Conservation (phyloP, 1,139 yeast genomes). For the Nakaseomyces uthaithaninus region DNA sequence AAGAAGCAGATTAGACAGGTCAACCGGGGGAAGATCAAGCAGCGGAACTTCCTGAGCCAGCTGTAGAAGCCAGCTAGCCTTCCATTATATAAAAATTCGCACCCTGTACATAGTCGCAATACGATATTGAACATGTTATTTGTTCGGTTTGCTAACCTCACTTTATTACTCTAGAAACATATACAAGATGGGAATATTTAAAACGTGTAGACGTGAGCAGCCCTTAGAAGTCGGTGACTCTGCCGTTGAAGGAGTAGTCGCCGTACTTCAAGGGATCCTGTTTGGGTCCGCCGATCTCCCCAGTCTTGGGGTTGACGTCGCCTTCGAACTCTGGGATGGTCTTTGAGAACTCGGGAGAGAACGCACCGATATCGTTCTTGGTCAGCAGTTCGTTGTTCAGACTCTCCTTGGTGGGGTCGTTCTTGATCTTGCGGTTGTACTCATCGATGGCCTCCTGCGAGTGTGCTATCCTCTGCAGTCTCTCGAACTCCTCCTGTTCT, state of each 20-base stretch:
- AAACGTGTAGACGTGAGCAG: too few relatives aligned
- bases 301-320: slow-evolving; percentile 83
- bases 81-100: too few relatives aligned
- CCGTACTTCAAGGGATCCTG: slow-evolving; percentile 92
- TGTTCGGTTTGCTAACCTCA: too few relatives aligned
- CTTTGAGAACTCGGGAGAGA: slow-evolving; percentile 62
- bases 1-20: slow-evolving; percentile 58
- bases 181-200: too few relatives aligned
- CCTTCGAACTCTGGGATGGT: slow-evolving; percentile 96
- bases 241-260: slow-evolving; percentile 92
- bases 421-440: slow-evolving; percentile 47
- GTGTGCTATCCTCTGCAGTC: slow-evolving; percentile 69
- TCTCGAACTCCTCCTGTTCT: slow-evolving; percentile 89
- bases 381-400: slow-evolving; percentile 37
- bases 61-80: slow-evolving; percentile 12
- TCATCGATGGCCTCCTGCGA: slow-evolving; percentile 76
- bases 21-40: slow-evolving; percentile 65
- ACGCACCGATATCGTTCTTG: slow-evolving; percentile 51
- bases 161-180: too few relatives aligned
- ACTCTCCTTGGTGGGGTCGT: slow-evolving; percentile 33
- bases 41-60: slow-evolving; percentile 57
- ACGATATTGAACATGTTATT: too few relatives aligned
- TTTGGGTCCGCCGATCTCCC: slow-evolving; percentile 97
- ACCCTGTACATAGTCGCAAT: slow-evolving; percentile 1
- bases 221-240: slow-evolving; percentile 91